These are phyloP conservation scores for Rhytidhysteron rufulum DNA, from an alignment of 2,329 filamentous ascomycete species.

Conservation along the genomic window DNA sequence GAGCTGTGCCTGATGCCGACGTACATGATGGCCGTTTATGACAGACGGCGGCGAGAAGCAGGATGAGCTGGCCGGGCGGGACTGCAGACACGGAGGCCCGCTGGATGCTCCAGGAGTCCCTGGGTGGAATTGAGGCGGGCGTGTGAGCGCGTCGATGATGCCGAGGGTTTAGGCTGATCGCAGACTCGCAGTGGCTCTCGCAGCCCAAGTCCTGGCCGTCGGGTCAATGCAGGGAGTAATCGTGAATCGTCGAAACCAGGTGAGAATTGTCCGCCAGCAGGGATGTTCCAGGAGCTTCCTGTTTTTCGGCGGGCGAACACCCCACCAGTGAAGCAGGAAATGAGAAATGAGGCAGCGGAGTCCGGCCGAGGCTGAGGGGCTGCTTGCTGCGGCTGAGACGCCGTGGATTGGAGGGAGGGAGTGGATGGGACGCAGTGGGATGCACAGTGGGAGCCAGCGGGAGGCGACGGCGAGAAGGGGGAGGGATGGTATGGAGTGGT, in stretches of 20 bases:
- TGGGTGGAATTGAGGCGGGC: not conserved
- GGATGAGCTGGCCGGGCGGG: constrained; percentile 2
- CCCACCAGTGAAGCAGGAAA: constrained; percentile 12
- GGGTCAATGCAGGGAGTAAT: not conserved
- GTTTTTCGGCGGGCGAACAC: constrained; percentile 8
- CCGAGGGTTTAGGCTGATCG: not conserved
- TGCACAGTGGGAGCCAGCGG: no score
- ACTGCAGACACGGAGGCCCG: not conserved
- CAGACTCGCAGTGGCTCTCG: not conserved
- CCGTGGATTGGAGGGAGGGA: no score
- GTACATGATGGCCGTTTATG: constrained; percentile 21
- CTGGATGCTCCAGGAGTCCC: constrained; percentile 1
- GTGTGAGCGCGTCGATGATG: not conserved
- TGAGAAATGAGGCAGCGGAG: constrained; percentile 6
- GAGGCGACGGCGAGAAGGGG: no score
- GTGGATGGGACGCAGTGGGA: no score
- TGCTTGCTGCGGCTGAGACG: no score
- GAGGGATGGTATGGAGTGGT: no score
- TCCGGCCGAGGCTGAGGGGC: not conserved
- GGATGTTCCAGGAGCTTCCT: constrained; percentile 11
- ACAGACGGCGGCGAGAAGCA: not conserved
- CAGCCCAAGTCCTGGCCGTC: constrained; percentile 2
- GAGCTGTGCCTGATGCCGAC: constrained; percentile 25
- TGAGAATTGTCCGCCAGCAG: constrained; percentile 12
- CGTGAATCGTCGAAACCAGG: constrained; percentile 1